Evolutionary conservation across 2,329 filamentous ascomycete genomes (phyloP).

Genomic region (Dothideomycetes sp.): DNA sequence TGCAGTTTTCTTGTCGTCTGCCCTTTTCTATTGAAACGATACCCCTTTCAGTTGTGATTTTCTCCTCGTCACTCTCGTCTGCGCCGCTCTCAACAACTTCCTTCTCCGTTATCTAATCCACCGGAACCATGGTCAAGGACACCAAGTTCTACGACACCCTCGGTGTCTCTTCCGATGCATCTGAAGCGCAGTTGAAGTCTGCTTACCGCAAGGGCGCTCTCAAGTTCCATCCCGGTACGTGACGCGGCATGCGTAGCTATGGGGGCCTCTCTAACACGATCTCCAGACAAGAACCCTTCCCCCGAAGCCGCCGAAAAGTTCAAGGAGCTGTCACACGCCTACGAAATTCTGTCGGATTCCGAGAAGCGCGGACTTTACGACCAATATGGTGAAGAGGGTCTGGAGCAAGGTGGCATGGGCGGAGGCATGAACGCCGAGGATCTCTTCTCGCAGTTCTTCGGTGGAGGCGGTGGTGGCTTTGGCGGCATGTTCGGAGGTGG

Average conservation of each 20-base stretch:
- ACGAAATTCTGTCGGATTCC: slow-evolving; percentile 85
- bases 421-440: slow-evolving; percentile 88
- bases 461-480: slow-evolving; percentile 58
- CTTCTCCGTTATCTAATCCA: background rate
- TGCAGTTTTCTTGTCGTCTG: no score
- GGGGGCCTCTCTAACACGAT: slow-evolving; percentile 2
- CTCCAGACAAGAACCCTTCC: slow-evolving; percentile 87
- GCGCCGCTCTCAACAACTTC: background rate
- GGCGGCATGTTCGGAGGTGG: slow-evolving; percentile 58
- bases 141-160: slow-evolving; percentile 71
- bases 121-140: slow-evolving; percentile 62
- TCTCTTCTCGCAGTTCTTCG: slow-evolving; percentile 95
- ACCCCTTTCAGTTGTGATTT: slow-evolving; percentile 7
- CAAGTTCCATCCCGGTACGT: slow-evolving; percentile 74
- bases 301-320: slow-evolving; percentile 93
- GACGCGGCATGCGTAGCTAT: no score
- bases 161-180: slow-evolving; percentile 68
- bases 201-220: slow-evolving; percentile 77
- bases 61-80: background rate
- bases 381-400: slow-evolving; percentile 92
- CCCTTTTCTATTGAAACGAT: slow-evolving; percentile 11
- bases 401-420: slow-evolving; percentile 72
- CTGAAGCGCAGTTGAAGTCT: slow-evolving; percentile 82
- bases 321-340: slow-evolving; percentile 93
- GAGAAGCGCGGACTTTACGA: slow-evolving; percentile 92